phyloP scores from a whole-genome alignment of 2,329 filamentous ascomycete species.

The Cordyceps militaris region DNA sequence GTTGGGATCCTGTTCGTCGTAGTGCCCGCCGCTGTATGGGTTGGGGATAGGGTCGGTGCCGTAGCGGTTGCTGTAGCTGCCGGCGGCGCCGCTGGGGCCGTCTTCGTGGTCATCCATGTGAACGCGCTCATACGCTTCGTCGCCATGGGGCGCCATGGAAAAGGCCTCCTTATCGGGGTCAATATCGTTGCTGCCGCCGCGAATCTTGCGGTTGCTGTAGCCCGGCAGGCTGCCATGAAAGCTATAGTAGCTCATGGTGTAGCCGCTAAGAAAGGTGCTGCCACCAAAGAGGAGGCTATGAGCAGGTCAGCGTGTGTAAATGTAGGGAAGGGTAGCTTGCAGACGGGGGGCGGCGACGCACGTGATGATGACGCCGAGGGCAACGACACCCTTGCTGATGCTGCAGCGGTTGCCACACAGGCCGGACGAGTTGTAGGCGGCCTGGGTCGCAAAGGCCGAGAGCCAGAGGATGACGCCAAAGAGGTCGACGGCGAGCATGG shows the following conservation, averaged over 20 bases:
- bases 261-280: conserved; percentile 50
- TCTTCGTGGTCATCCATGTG: conserved; percentile 48
- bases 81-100: conserved; percentile 20
- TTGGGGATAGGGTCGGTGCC: conserved; percentile 29
- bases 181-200: conserved; percentile 42
- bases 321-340: background rate
- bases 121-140: conserved; percentile 58
- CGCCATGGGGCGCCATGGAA: conserved; percentile 59
- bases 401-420: conserved; percentile 49
- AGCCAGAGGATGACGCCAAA: conserved; percentile 57
- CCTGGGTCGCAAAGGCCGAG: conserved; percentile 59
- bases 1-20: conserved; percentile 33
- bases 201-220: conserved; percentile 44
- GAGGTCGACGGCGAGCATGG: conserved; percentile 52
- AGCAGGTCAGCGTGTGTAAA: conserved; percentile 10
- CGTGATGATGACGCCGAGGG: conserved; percentile 55
- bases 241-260: conserved; percentile 55
- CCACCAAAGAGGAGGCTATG: conserved; percentile 48
- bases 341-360: conserved; percentile 31
- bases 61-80: conserved; percentile 29
- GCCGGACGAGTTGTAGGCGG: conserved; percentile 52
- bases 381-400: conserved; percentile 58
- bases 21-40: conserved; percentile 28
- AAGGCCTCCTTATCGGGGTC: conserved; percentile 65
- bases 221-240: conserved; percentile 56